Evolutionary conservation across 139 green algal species (phyloP).

Genomic region (Picochlorum costavermella): DNA sequence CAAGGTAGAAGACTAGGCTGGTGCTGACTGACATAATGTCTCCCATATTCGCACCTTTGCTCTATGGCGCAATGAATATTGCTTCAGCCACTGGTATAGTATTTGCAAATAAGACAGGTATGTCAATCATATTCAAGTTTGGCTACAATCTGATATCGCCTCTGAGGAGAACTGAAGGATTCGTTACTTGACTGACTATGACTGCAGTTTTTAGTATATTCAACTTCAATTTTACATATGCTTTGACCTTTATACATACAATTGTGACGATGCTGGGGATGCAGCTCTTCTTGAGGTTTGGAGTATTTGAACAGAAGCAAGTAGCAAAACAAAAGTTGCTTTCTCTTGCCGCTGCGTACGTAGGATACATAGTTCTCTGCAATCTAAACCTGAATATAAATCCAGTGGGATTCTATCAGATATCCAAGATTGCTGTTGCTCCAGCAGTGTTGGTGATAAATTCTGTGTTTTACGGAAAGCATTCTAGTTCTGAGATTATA

Average conservation of each 20-base stretch:
- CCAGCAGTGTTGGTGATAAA: constrained; percentile 74
- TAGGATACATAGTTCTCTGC: constrained; percentile 81
- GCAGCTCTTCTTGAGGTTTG: constrained; percentile 18
- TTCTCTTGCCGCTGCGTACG: constrained; percentile 65
- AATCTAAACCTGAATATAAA: constrained; percentile 85
- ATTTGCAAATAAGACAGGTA: constrained; percentile 78
- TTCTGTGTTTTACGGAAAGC: constrained; percentile 44
- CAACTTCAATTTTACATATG: constrained; percentile 67
- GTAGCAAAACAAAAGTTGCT: constrained; percentile 40
- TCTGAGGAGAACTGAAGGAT: not conserved
- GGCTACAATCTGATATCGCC: not conserved
- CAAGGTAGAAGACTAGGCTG: not conserved
- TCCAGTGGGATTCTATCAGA: constrained; percentile 82
- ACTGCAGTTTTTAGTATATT: constrained; percentile 49
- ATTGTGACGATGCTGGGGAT: constrained; percentile 59
- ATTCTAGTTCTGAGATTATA: constrained; percentile 38
- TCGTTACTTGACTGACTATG: not conserved
- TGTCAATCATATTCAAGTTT: not conserved
- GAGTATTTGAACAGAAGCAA: constrained; percentile 53
- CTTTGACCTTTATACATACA: constrained; percentile 78
- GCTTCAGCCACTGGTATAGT: constrained; percentile 51
- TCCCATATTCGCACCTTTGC: constrained; percentile 16
- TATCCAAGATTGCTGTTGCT: constrained; percentile 82
- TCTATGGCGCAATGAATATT: constrained; percentile 59
- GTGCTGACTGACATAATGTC: not conserved